Evolutionary conservation across 495 filamentous ascomycete genomes (phyloP), one percentile per base, ranked within the genome.

Genomic region (Penicillium malachiteum): DNA sequence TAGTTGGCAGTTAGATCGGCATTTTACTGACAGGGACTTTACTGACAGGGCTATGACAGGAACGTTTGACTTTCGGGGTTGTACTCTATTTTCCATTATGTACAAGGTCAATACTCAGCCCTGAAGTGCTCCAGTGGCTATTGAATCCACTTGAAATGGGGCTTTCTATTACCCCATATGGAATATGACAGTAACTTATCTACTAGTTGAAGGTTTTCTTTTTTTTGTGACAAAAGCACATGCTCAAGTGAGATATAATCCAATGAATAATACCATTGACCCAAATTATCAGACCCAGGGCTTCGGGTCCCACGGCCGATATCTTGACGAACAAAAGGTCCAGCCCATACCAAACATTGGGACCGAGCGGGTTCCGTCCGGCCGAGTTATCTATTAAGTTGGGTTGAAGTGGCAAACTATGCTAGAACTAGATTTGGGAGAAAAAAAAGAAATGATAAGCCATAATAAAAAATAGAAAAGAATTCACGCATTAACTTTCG

Each of bases 401-500:
- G 21, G 21, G 1, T 11, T 16, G 39, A 17, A n/a, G 17, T 26
- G 17, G 17, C 17, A 30, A 26, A 44, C 21, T 3, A n/a, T n/a
- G n/a, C n/a, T n/a, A n/a, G n/a, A 17, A 42, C 10, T 9, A 42
- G 18, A 42, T 5, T 3, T 10, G 8, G 18, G 18, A 1, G 18
- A 1, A 18, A 17, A 42, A 42, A 42, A 42, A 8, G n/a, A 42
- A 42, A 42, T 8, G 1, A 46, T 30, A 46, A 32, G 30, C 3
- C 8, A 46, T 17, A 46, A n/a, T 3, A 30, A 3, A 30, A 26
- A n/a, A 17, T 11, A 16, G 9, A 13, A 7, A 1, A 3, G 14
- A 16, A 44, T 12, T 13, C 2, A 14, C 31, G 50, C 48, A 54
- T 56, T 50, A 38, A 17, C 46, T 53, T 16, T 47, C 35, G 37